These are phyloP conservation scores for Phyllosticta paracitricarpa DNA, from an alignment of 2,329 filamentous ascomycete genomes.

Conservation along the genomic window DNA sequence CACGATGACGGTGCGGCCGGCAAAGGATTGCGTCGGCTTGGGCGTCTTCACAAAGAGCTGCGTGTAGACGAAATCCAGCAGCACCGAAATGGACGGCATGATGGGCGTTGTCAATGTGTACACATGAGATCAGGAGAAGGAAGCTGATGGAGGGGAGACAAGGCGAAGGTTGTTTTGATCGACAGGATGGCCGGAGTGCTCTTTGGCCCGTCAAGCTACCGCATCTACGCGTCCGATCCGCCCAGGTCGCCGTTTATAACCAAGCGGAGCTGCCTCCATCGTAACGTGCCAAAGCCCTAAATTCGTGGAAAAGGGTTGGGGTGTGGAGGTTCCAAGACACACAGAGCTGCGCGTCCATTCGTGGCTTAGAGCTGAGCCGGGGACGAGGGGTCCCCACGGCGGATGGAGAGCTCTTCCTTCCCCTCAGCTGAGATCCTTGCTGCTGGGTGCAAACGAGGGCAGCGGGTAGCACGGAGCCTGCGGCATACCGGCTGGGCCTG, in stretches of 20 bases:
- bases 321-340: background rate
- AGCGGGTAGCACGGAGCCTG: background rate
- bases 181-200: background rate
- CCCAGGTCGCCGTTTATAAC: background rate
- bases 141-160: background rate
- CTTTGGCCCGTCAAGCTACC: background rate
- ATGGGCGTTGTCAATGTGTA: background rate
- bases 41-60: conserved; percentile 31
- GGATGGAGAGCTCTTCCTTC: too few relatives aligned
- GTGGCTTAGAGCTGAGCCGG: too few relatives aligned
- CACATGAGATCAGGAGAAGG: too few relatives aligned
- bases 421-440: too few relatives aligned
- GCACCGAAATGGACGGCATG: background rate
- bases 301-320: background rate
- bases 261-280: background rate
- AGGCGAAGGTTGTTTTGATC: background rate
- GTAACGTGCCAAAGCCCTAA: background rate
- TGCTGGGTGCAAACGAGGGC: too few relatives aligned
- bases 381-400: too few relatives aligned
- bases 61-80: conserved; percentile 25
- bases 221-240: background rate
- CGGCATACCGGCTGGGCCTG: background rate
- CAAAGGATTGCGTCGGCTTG: conserved; percentile 18
- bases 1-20: conserved; percentile 34
- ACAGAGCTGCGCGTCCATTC: too few relatives aligned